Evolutionary conservation across 2,329 filamentous ascomycete genomes (phyloP), one percentile per base, ranked within the genome.

Genomic region (Ilyonectria mors-panacis): DNA sequence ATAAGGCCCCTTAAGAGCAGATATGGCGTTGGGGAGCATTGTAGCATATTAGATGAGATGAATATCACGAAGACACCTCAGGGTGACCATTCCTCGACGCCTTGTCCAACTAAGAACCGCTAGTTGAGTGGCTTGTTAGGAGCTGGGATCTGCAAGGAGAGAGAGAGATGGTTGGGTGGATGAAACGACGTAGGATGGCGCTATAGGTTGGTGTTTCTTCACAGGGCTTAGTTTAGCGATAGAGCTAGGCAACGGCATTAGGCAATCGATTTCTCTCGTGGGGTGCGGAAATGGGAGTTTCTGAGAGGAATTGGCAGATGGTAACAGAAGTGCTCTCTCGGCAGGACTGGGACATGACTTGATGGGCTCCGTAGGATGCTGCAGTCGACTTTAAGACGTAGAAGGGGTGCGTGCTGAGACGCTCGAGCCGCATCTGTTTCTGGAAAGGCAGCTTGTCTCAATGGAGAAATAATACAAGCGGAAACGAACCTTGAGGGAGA

Each of bases 1-100:
- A 76, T 19, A 71, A 68, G 60, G 62, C 54, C 19, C 39, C 53
- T 33, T 75, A 66, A 67, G 57, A 59, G 44, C 12, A 33, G n/a
- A n/a, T 42, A 47, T 39, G 44, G 47, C 15, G 21, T 30, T 53
- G n/a, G 30, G 30, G 30, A 23, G 33, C 21, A 13, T 50, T 26
- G 33, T 21, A 19, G 26, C 37, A 33, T 50, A 33, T 28, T 44
- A 42, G 39, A 50, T 50, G 44, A 62, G 19, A 35, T n/a, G 30
- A 42, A 42, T 7, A 15, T 35, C 28, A 53, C 12, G 28, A 53
- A 35, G n/a, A 35, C 12, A 35, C 28, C 28, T 21, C 50, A 53
- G 4, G n/a, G 17, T 30, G 10, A 53, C 2, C 6, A n/a, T 6
- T 15, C n/a, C 28, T 33, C 6, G 9, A 2, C 6, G n/a, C 12